Base-by-base conservation (phyloP, 495 filamentous ascomycete species). In the Penicillium manginii region DNA sequence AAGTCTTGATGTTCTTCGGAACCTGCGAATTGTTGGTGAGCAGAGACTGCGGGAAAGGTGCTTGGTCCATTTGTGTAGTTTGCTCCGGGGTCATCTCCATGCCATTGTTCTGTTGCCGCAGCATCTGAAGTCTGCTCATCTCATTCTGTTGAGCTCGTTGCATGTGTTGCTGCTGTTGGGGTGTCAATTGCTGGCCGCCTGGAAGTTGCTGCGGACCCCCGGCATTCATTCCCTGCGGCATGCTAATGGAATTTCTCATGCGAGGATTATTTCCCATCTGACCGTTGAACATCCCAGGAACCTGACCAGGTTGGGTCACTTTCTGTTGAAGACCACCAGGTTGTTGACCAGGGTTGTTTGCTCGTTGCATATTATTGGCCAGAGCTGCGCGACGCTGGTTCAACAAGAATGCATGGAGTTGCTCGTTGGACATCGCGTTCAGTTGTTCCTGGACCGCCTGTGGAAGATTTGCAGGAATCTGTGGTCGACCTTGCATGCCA, bases 1-100 rank as follows among this genome's bases (percentile, higher is more conserved):
- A 96, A 54, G 85, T 87, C 66, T 84, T 88, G 17, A 89, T 71
- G 2, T 86, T 71, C 15, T 80, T 81, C 2, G 89, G 87, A 0
- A 87, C 69, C 11, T 76, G 74, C 46, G 74, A 54, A 43, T 59
- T 55, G 50, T 61, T 73, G 46, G 64, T 73, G 7, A 82, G 53
- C 17, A 82, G 70, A 4, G 65, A 62, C 2, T 66, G 71, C 3
- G 79, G 79, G 50, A 80, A 81, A 15, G 59, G 52, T 3, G 73
- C 22, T 15, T 66, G 68, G 58, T 83, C 80, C 81, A 83, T 83
- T n/a, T 78, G 70, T 52, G 69, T 72, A 22, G 58, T 56, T 60
- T 82, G 76, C 0, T 80, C 74, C 0, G 69, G 65, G 15, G 69
- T 81, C 71, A 83, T 74, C 32, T 75, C 76, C 39, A 74, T 57